These are phyloP conservation scores for Wallacemonas sp. DNA, from an alignment of 208 protist species.

Conservation along the genomic window DNA sequence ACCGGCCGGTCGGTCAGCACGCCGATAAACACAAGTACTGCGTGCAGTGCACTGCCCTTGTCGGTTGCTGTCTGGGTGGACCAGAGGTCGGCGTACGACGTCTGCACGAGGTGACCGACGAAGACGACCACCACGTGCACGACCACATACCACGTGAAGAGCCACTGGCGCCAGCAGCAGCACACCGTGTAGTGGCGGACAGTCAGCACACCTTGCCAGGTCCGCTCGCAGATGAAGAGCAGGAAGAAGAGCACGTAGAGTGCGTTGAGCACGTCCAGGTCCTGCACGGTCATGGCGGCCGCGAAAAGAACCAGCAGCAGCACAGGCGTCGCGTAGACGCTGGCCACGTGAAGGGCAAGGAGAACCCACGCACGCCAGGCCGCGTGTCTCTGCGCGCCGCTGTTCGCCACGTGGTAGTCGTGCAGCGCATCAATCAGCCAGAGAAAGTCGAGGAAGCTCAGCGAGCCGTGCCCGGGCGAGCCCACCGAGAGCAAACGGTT, in stretches of 20 bases:
- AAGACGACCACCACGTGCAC: conserved; percentile 6
- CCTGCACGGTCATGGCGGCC: conserved; percentile 17
- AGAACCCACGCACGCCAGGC: background rate
- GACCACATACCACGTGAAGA: conserved; percentile 5
- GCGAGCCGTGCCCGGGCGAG: conserved; percentile 15
- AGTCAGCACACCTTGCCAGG: background rate
- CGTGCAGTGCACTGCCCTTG: background rate
- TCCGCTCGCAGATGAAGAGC: conserved; percentile 32
- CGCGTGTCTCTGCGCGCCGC: too few relatives aligned
- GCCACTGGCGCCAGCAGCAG: background rate
- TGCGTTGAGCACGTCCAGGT: conserved; percentile 22
- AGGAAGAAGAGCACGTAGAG: conserved; percentile 46
- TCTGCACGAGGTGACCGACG: background rate
- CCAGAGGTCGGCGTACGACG: background rate
- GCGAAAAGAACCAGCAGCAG: conserved; percentile 14
- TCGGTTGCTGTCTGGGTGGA: background rate
- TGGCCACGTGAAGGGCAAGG: conserved; percentile 8
- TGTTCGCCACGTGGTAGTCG: conserved; percentile 18
- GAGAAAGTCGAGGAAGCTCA: conserved; percentile 27
- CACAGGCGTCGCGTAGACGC: conserved; percentile 10
- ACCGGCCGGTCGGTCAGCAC: background rate
- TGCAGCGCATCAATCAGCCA: conserved; percentile 19
- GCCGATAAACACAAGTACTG: background rate
- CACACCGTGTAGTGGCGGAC: background rate
- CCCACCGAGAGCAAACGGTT: conserved; percentile 13